phyloP scores from a whole-genome alignment of 2,329 filamentous ascomycete genomes.

The Plectosphaerella cucumerina region DNA sequence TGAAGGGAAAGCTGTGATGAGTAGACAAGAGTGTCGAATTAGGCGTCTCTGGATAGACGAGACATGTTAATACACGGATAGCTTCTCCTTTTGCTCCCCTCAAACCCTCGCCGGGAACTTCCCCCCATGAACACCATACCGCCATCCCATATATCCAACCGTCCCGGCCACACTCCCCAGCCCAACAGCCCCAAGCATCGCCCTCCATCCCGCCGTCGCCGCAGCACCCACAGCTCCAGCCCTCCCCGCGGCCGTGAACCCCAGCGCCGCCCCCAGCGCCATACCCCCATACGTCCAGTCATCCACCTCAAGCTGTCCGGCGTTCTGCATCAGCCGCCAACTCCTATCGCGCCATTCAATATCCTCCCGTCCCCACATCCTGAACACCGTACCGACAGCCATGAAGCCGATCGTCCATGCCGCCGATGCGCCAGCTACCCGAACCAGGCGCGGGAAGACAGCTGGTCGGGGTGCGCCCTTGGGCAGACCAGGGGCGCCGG shows the following conservation, averaged over 20 bases:
- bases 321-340: slow-evolving; percentile 57
- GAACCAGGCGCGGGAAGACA: slow-evolving; percentile 34
- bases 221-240: slow-evolving; percentile 15
- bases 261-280: slow-evolving; percentile 22
- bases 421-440: slow-evolving; percentile 39
- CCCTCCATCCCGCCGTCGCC: slow-evolving; percentile 30
- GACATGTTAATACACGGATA: too few relatives aligned
- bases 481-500: background rate
- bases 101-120: slow-evolving; percentile 25
- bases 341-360: slow-evolving; percentile 63
- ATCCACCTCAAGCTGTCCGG: slow-evolving; percentile 52
- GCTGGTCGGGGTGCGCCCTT: slow-evolving; percentile 2
- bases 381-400: slow-evolving; percentile 34
- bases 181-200: slow-evolving; percentile 38
- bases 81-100: slow-evolving; percentile 8
- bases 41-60: background rate
- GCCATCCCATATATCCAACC: slow-evolving; percentile 43
- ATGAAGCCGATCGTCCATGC: slow-evolving; percentile 39
- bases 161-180: slow-evolving; percentile 46
- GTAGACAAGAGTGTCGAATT: too few relatives aligned
- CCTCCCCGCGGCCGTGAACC: slow-evolving; percentile 24
- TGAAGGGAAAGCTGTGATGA: slow-evolving; percentile 42
- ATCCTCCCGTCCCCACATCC: slow-evolving; percentile 52
- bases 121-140: slow-evolving; percentile 42
- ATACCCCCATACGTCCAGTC: slow-evolving; percentile 45